Conservation (phyloP, 164 flowering plant species). For the Vitis vinifera region ASM3070453v1 NC_081813.1:4973501-4974000, state of each 20-base stretch:
- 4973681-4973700: constrained; percentile 12
- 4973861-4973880: too few species aligned
- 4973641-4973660: constrained; percentile 17
- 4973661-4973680: constrained; percentile 7
- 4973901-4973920: too few species aligned
- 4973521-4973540: constrained; percentile 14
- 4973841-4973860: too few species aligned
- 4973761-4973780: too few species aligned
- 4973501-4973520: constrained; percentile 1
- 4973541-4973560: neutral
- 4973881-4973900: too few species aligned
- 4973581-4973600: neutral
- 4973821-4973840: neutral
- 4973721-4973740: constrained; percentile 8
- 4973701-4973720: constrained; percentile 12
- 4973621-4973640: constrained; percentile 15
- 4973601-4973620: constrained; percentile 10
- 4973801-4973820: neutral
- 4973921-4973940: too few species aligned
- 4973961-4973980: too few species aligned
- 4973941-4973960: too few species aligned
- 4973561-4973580: neutral
- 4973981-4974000: too few species aligned
- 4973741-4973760: neutral
- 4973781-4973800: too few species aligned